Evolutionary conservation across 2,329 filamentous ascomycete species (phyloP), one percentile per base, ranked within the genome.

Genomic region (Cladophialophora yegresii): DNA sequence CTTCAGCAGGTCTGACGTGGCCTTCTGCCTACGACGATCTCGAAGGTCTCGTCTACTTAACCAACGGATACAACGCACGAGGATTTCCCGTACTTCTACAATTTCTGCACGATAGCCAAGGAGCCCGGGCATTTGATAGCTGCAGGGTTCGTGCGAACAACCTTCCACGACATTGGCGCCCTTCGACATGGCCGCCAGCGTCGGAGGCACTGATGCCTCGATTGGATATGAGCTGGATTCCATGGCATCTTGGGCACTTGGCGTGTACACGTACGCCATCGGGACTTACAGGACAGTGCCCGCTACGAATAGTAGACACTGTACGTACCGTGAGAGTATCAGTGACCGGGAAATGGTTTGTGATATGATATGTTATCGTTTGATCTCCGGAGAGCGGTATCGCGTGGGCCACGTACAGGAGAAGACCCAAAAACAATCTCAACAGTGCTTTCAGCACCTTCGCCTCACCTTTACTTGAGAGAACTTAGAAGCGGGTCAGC

Each of bases 41-140:
- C 64, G 86, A 88, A 74, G 85, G 87, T 73, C 83, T 87, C 68
- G 84, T 88, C 78, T 86, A 82, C 71, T 83, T 87, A 69, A 82
- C 83, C 58, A 76, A 79, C 36, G 84, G 84, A 2, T 84, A 85
- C 71, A 77, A 80, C 53, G 79, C 81, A 33, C 80, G 84, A 66
- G 80, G 82, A 47, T 87, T 88, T 72, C 81, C 84, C 53, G 80
- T 81, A 58, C 80, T 80, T 13, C 82, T 88, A 61, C 84, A 79
- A 36, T 85, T 85, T 85, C 5, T 88, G 85, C 75, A 78, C 78
- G 22, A 61, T 62, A 26, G 50, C 47, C 12, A 43, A 49, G 32
- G 49, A 49, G 6, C 62, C 59, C 2, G 67, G 67, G 1, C 61
- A 64, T 22, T 60, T 62, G 49, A 69, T 71, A 33, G 59, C 72